Evolutionary conservation across 768 basidiomycete genomes (phyloP).

Genomic region (Floccularia luteovirens): DNA sequence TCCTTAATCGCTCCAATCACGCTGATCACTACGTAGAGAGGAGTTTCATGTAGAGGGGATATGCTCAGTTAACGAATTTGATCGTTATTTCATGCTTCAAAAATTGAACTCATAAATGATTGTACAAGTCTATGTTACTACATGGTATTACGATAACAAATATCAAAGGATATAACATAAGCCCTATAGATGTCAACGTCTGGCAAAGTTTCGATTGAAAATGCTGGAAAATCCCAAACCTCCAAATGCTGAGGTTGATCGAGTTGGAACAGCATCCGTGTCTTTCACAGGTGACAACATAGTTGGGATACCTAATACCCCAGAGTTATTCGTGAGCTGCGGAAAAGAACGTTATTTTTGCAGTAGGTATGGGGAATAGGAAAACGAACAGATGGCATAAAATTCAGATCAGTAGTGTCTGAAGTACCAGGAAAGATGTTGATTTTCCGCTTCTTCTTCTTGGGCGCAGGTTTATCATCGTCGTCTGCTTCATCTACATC

Average conservation of each 20-base stretch:
- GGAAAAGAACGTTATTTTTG: conserved; percentile 1
- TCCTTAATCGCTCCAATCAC: conserved; percentile 83
- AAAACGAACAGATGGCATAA: conserved; percentile 18
- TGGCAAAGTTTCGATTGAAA: too few species aligned
- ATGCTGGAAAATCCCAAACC: too few species aligned
- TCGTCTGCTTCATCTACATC: conserved; percentile 12
- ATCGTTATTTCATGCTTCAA: too few species aligned
- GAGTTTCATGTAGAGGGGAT: conserved; percentile 85
- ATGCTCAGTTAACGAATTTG: too few species aligned
- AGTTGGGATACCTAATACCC: conserved; percentile 56
- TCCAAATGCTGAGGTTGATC: conserved; percentile 19
- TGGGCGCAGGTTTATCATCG: conserved; percentile 20
- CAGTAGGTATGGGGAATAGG: too few species aligned
- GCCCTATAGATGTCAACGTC: too few species aligned
- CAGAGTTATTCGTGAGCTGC: conserved; percentile 26
- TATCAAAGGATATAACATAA: too few species aligned
- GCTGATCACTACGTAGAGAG: conserved; percentile 52
- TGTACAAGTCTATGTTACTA: too few species aligned
- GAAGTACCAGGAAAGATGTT: conserved; percentile 44
- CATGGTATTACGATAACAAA: too few species aligned
- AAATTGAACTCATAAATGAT: too few species aligned
- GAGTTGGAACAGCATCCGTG: conserved; percentile 38
- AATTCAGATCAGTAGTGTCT: conserved; percentile 37
- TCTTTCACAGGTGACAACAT: conserved; percentile 61
- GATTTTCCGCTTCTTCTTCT: conserved; percentile 69